Evolutionary conservation across 805 yeast species (phyloP).

Genomic region (Wickerhamiella azymoides): DNA sequence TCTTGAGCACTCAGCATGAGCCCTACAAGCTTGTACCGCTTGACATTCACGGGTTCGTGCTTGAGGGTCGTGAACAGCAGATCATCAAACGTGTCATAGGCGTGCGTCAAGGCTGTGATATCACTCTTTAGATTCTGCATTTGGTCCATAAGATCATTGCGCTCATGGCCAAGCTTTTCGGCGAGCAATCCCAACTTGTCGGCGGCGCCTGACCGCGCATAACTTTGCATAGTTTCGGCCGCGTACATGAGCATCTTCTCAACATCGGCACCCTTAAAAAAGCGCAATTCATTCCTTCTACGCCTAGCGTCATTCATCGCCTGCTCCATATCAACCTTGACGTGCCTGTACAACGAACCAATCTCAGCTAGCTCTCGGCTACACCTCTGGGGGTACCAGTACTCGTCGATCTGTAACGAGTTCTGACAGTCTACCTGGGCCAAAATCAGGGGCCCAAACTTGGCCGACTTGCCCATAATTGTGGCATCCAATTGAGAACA

Average conservation of each 20-base stretch:
- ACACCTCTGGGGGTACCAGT: slow-evolving; percentile 8
- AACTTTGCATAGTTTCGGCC: neutral
- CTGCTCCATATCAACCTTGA: neutral
- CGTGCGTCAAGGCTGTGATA: neutral
- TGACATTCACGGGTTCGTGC: neutral
- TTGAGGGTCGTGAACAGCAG: neutral
- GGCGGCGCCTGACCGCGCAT: neutral
- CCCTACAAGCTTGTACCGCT: neutral
- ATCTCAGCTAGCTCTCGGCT: neutral
- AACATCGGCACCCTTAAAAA: slow-evolving; percentile 5
- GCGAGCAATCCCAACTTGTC: neutral
- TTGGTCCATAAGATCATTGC: slow-evolving; percentile 3
- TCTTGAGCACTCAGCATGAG: neutral
- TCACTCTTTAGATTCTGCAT: neutral
- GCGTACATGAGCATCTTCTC: slow-evolving; percentile 1
- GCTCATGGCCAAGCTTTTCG: neutral
- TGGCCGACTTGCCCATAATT: neutral
- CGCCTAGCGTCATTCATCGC: neutral
- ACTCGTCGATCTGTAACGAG: neutral
- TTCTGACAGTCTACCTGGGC: neutral
- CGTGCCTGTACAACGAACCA: neutral
- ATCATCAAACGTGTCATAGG: neutral
- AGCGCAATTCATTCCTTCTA: slow-evolving; percentile 1
- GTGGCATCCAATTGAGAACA: neutral
- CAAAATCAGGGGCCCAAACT: neutral